These are phyloP conservation scores for Apiospora sp. DNA, from an alignment of 2,329 filamentous ascomycete species.

Conservation along the genomic window DNA sequence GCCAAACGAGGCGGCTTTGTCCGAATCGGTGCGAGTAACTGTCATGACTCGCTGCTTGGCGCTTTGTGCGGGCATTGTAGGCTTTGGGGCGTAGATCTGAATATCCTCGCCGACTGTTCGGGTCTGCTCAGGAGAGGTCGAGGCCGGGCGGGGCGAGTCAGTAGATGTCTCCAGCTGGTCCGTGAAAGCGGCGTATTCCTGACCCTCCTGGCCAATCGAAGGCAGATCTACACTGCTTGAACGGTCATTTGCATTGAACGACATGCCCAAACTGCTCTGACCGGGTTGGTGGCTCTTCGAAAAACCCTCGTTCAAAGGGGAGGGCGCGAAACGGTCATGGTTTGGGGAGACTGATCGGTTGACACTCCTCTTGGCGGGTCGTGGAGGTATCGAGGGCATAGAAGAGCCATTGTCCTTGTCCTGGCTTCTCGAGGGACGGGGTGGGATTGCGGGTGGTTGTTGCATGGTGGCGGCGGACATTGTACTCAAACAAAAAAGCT, in stretches of 20 bases:
- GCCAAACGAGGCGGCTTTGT: conserved; percentile 82
- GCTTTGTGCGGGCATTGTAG: conserved; percentile 80
- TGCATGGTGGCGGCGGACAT: conserved; percentile 62
- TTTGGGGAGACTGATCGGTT: conserved; percentile 81
- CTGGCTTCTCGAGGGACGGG: conserved; percentile 61
- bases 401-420: conserved; percentile 42
- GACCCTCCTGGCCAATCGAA: conserved; percentile 87
- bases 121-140: conserved; percentile 71
- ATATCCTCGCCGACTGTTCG: conserved; percentile 81
- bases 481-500: conserved; percentile 25
- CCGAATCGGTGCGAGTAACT: conserved; percentile 92
- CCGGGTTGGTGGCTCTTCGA: conserved; percentile 43
- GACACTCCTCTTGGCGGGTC: conserved; percentile 72
- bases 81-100: conserved; percentile 88
- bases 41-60: conserved; percentile 84
- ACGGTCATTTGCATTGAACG: conserved; percentile 55
- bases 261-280: conserved; percentile 46
- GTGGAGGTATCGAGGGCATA: conserved; percentile 78
- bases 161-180: conserved; percentile 56
- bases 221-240: conserved; percentile 83
- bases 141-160: conserved; percentile 43
- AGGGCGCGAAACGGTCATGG: conserved; percentile 81
- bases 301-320: conserved; percentile 79
- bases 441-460: conserved; percentile 60
- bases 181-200: conserved; percentile 76